Evolutionary conservation across 371 early-diverging fungal genomes (phyloP), one percentile per base, ranked within the genome.

Genomic region (Circinella minor): DNA sequence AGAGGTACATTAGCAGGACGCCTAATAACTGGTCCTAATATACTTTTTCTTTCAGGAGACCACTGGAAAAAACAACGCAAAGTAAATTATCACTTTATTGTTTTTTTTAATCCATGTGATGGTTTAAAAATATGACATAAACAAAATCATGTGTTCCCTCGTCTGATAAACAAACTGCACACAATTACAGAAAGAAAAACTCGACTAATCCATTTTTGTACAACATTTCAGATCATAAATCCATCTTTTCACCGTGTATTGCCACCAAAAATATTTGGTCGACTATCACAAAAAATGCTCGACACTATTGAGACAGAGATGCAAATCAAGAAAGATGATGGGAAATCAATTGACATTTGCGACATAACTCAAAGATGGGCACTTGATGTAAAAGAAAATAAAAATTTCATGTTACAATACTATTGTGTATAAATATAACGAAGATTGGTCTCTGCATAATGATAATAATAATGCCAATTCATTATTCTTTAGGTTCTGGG

Each of bases 241-340:
- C 83, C 83, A 18, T 81, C 79, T 5, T 84, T 84, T 55, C 80
- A 78, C 59, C 78, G 79, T 11, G 63, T 77, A 0, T 74, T 84
- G 72, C 84, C 81, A 9, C 63, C 78, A 0, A 59, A 71, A 3
- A 18, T 77, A 0, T 81, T 84, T 74, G 81, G 80, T 4, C 36
- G 63, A 4, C 17, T 74, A n/a, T 65, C 72, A 0, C 68, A 72
- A 36, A 66, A 65, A 4, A 15, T 80, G 14, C 78, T 84, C 48
- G 14, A 43, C 1, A 48, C 39, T 0, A 70, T 82, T 37, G 77
- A 77, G 20, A 46, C 37, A 9, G 37, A 47, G 13, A 72, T 48
- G 39, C 4, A 39, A 9, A 39, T 4, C 39, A 9, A 39, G 6
- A 43, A 43, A 6, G 43, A 43, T 43, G 43, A 43, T 43, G 43